Evolutionary conservation across 306 rosid genomes (phyloP).

Genomic region (Malus orientalis): DNA sequence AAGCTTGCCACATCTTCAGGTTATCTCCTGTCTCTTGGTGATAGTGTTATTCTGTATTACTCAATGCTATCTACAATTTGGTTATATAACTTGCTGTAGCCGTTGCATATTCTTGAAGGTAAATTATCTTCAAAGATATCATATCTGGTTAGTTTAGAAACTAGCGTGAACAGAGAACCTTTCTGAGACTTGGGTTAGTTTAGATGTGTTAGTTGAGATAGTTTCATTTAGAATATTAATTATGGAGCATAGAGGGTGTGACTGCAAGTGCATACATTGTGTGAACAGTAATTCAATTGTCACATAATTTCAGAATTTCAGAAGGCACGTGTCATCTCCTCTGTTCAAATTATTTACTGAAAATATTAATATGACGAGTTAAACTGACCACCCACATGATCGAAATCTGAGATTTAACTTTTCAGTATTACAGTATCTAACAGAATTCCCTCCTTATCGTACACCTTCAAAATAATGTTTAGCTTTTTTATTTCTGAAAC

Average conservation of each 20-base stretch:
- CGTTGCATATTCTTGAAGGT: not conserved
- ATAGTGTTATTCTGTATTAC: constrained; percentile 1
- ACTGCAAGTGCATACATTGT: not conserved
- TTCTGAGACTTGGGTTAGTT: not conserved
- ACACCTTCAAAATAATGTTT: not conserved
- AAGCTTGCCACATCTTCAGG: constrained; percentile 94
- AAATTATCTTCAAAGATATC: not conserved
- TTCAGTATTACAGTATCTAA: not conserved
- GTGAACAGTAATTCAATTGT: not conserved
- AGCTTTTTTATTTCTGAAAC: constrained; percentile 3
- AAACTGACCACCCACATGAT: not conserved
- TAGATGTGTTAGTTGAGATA: not conserved
- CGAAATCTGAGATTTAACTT: not conserved
- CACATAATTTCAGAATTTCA: not conserved
- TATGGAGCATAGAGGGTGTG: not conserved
- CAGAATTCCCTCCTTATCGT: not conserved
- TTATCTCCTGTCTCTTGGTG: not conserved
- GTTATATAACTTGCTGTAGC: not conserved
- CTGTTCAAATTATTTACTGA: not conserved
- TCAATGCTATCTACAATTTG: not conserved
- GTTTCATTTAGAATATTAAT: not conserved
- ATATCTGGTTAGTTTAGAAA: not conserved
- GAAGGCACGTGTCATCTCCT: not conserved
- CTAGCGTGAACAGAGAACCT: not conserved
- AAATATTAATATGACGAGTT: not conserved